phyloP scores from a whole-genome alignment of 2,329 filamentous ascomycete species.

The Talaromyces pinophilus region DNA sequence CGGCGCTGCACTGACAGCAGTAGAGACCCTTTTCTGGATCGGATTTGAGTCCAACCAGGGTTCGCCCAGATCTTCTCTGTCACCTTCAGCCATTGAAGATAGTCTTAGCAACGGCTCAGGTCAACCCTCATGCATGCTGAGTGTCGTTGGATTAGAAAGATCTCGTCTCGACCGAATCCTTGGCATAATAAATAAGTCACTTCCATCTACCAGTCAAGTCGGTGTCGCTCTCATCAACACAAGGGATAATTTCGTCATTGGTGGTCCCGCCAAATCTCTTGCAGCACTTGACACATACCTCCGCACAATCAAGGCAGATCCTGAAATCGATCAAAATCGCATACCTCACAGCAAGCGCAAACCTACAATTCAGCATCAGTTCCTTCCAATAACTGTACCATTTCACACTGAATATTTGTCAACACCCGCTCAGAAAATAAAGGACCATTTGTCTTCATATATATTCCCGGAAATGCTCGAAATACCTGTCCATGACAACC shows the following conservation, averaged over 20 bases:
- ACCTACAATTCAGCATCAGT: conserved; percentile 1
- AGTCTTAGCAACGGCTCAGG: not conserved
- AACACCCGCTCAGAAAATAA: conserved; percentile 19
- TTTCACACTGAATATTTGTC: conserved; percentile 1
- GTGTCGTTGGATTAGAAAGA: conserved; percentile 9
- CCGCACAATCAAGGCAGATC: conserved; percentile 82
- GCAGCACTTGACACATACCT: conserved; percentile 79
- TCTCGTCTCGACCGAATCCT: not conserved
- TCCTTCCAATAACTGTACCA: conserved; percentile 8
- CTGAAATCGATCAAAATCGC: not conserved
- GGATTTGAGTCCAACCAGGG: conserved; percentile 56
- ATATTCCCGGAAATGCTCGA: conserved; percentile 25
- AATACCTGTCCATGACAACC: conserved; percentile 38
- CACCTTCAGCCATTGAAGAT: conserved; percentile 3
- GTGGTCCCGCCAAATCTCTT: conserved; percentile 89
- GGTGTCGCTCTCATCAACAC: conserved; percentile 95
- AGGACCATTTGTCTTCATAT: conserved; percentile 23
- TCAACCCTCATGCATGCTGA: conserved; percentile 18
- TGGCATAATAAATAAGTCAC: not conserved
- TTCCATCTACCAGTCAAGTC: conserved; percentile 83
- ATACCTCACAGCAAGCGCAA: conserved; percentile 5
- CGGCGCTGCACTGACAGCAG: conserved; percentile 72
- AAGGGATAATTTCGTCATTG: conserved; percentile 93
- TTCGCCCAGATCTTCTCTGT: not conserved
- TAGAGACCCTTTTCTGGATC: conserved; percentile 98